Conservation (phyloP, 1,139 yeast genomes). For the Suhomyces chickasaworum region DNA sequence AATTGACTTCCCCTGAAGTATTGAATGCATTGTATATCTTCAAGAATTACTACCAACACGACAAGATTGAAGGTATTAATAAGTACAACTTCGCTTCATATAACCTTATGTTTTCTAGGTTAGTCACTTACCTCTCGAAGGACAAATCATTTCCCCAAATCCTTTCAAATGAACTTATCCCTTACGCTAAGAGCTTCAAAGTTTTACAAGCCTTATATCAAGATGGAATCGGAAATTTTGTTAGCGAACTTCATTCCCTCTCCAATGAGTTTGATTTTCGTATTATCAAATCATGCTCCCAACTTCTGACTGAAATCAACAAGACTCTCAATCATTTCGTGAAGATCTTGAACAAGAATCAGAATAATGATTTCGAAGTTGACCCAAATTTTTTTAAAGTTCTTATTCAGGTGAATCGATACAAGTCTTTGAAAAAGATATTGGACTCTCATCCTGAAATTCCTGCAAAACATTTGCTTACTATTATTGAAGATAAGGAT, state of each 20-base stretch:
- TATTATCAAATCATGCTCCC: conserved; percentile 16
- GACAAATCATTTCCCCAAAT: conserved; percentile 16
- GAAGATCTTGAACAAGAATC: conserved; percentile 17
- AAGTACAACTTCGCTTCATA: conserved; percentile 22
- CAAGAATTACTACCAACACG: conserved; percentile 27
- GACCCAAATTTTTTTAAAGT: conserved; percentile 25
- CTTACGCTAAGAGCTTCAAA: conserved; percentile 13
- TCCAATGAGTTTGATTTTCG: conserved; percentile 27
- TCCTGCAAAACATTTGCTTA: conserved; percentile 7
- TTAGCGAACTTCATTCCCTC: conserved; percentile 29
- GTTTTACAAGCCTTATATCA: conserved; percentile 22
- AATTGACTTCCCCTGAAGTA: conserved; percentile 33
- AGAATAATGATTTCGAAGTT: conserved; percentile 14
- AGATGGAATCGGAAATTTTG: conserved; percentile 28
- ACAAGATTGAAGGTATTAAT: conserved; percentile 22
- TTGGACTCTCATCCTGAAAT: conserved; percentile 22
- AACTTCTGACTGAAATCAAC: conserved; percentile 25
- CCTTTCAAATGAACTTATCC: conserved; percentile 19
- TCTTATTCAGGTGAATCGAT: conserved; percentile 31
- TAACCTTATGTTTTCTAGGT: conserved; percentile 26
- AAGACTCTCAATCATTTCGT: conserved; percentile 26
- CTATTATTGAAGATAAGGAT: conserved; percentile 12
- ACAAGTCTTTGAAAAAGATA: conserved; percentile 25
- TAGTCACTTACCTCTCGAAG: conserved; percentile 11
- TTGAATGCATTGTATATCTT: conserved; percentile 33